These are phyloP conservation scores for Ophiosphaerella korrae DNA, from an alignment of 2,329 filamentous ascomycete species.

Conservation along the genomic window DNA sequence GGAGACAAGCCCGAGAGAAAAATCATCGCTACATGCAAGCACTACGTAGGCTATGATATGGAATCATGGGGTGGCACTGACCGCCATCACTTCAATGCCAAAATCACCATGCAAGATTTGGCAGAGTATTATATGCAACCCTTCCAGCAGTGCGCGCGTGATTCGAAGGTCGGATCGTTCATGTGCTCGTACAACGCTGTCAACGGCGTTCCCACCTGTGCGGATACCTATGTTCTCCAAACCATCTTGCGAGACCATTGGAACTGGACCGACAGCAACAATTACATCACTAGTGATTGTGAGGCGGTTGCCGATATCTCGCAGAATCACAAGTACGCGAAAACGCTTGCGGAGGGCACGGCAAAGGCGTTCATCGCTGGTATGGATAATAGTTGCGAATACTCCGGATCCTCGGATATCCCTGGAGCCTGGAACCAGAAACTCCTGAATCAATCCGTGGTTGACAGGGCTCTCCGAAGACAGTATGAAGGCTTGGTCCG, in stretches of 20 bases:
- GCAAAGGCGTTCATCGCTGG: constrained; percentile 58
- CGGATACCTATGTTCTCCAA: constrained; percentile 65
- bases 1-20: constrained; percentile 26
- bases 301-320: constrained; percentile 66
- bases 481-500: constrained; percentile 61
- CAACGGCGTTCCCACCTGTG: constrained; percentile 69
- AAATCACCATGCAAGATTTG: constrained; percentile 65
- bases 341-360: constrained; percentile 48
- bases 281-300: constrained; percentile 70
- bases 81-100: constrained; percentile 60
- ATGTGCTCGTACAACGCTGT: constrained; percentile 67
- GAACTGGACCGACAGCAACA: constrained; percentile 65
- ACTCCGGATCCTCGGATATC: constrained; percentile 41
- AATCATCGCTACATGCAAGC: constrained; percentile 55
- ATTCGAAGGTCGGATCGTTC: constrained; percentile 53
- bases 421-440: constrained; percentile 16
- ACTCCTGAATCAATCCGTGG: constrained; percentile 49
- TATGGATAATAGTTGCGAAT: constrained; percentile 60
- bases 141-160: constrained; percentile 60
- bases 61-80: constrained; percentile 36
- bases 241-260: constrained; percentile 69
- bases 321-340: constrained; percentile 52
- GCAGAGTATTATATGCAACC: constrained; percentile 71
- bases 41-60: constrained; percentile 46
- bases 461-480: constrained; percentile 58